These are phyloP conservation scores for Lactarius psammicola DNA, from an alignment of 768 basidiomycete genomes.

Conservation along the genomic window DNA sequence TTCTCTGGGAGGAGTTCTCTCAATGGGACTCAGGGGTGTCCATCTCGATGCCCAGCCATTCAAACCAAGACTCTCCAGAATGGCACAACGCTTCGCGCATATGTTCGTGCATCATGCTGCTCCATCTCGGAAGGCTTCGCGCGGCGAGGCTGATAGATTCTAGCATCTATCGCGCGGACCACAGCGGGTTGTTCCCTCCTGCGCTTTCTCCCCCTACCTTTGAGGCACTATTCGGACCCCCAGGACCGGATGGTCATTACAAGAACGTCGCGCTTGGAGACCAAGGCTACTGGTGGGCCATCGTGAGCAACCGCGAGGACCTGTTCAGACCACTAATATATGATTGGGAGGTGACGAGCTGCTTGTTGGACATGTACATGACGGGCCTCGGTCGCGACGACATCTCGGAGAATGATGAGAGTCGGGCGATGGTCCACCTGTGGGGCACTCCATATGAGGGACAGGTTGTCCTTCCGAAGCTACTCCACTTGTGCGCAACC, in stretches of 20 bases:
- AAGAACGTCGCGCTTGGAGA: constrained; percentile 49
- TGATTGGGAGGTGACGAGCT: constrained; percentile 51
- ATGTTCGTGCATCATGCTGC: constrained; percentile 54
- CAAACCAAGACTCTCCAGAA: constrained; percentile 40
- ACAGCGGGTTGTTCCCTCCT: constrained; percentile 30
- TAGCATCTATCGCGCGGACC: constrained; percentile 37
- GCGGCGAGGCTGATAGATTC: constrained; percentile 49
- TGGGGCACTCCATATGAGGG: constrained; percentile 44
- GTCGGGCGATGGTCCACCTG: constrained; percentile 37
- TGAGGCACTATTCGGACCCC: constrained; percentile 44
- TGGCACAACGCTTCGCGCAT: constrained; percentile 50
- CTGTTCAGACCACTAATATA: constrained; percentile 44
- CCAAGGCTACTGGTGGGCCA: constrained; percentile 56
- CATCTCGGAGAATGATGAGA: constrained; percentile 39
- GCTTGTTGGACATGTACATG: constrained; percentile 47
- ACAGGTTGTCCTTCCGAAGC: constrained; percentile 43
- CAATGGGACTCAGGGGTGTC: constrained; percentile 38
- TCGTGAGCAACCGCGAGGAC: constrained; percentile 44
- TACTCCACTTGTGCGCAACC: constrained; percentile 49
- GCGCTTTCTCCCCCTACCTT: constrained; percentile 46
- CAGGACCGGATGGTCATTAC: constrained; percentile 40
- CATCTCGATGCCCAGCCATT: constrained; percentile 46
- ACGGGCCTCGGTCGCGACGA: constrained; percentile 45
- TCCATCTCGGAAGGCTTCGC: constrained; percentile 47
- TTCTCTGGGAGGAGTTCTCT: constrained; percentile 46